These are phyloP conservation scores for Ceratocystis albifundus DNA, from an alignment of 2,329 filamentous ascomycete species.

Conservation along the genomic window DNA sequence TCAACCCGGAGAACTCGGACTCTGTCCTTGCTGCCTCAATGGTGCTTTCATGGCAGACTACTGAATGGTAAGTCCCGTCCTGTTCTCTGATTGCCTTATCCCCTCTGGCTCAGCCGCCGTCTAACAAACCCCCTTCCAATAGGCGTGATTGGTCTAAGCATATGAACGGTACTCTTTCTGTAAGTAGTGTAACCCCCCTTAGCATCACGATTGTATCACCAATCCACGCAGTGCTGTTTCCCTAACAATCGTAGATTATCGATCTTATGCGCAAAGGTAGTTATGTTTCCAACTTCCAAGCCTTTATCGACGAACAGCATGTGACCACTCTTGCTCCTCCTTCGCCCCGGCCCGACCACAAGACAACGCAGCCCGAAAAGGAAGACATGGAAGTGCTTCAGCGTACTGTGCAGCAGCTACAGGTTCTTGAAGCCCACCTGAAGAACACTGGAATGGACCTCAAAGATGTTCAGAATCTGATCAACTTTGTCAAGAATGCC, in stretches of 20 bases:
- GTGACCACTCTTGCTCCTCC: constrained; percentile 37
- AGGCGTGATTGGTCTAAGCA: constrained; percentile 89
- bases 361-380: constrained; percentile 50
- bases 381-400: constrained; percentile 61
- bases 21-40: constrained; percentile 84
- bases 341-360: constrained; percentile 50
- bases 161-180: constrained; percentile 81
- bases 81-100: not conserved
- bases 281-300: constrained; percentile 73
- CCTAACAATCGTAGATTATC: constrained; percentile 51
- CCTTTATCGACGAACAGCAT: constrained; percentile 71
- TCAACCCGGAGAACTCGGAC: constrained; percentile 79
- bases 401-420: constrained; percentile 53
- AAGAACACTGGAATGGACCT: constrained; percentile 58
- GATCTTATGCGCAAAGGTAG: constrained; percentile 58
- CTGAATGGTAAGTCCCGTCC: constrained; percentile 63
- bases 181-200: constrained; percentile 43
- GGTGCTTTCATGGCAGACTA: constrained; percentile 89
- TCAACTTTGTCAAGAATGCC: constrained; percentile 60
- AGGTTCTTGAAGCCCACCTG: constrained; percentile 55
- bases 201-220: not conserved
- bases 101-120: constrained; percentile 23
- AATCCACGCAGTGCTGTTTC: not conserved
- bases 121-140: constrained; percentile 29
- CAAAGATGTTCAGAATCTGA: constrained; percentile 56